Conservation (phyloP, 495 filamentous ascomycete species). For the Aspergillus nidulans region DNA sequence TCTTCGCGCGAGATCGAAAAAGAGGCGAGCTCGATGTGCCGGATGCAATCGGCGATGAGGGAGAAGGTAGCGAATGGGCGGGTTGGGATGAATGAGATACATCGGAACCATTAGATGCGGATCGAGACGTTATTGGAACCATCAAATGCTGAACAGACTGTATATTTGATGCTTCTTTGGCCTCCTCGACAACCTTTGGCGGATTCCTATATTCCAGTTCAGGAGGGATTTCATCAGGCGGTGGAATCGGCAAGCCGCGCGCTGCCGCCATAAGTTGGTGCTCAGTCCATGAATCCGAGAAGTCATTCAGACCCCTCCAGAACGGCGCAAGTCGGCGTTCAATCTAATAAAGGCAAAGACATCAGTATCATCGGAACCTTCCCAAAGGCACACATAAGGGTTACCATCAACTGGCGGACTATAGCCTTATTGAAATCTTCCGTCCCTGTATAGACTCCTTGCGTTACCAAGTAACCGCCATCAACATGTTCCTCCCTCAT, state of each 20-base stretch:
- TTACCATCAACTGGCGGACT: constrained; percentile 89
- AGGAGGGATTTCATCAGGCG: constrained; percentile 73
- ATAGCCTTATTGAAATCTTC: constrained; percentile 91
- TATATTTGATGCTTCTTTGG: constrained; percentile 32
- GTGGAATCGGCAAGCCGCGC: constrained; percentile 76
- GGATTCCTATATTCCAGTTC: constrained; percentile 53
- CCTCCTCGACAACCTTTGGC: constrained; percentile 38
- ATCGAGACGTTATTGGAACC: constrained; percentile 69
- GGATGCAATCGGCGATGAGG: constrained; percentile 45
- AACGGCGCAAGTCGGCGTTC: constrained; percentile 91
- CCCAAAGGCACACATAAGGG: constrained; percentile 10
- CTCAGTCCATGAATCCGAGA: constrained; percentile 85
- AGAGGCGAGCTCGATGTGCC: constrained; percentile 60
- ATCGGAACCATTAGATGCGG: constrained; percentile 73
- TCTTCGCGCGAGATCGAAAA: constrained; percentile 71
- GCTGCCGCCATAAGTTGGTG: constrained; percentile 89
- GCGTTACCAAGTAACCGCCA: constrained; percentile 90
- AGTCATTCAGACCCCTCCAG: constrained; percentile 89
- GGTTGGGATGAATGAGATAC: constrained; percentile 44
- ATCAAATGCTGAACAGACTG: constrained; percentile 61
- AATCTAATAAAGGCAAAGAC: constrained; percentile 50
- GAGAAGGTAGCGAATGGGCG: constrained; percentile 48
- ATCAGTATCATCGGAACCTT: constrained; percentile 14
- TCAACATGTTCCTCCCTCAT: constrained; percentile 91
- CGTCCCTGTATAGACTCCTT: constrained; percentile 84